phyloP scores from a whole-genome alignment of 768 basidiomycete genomes.

The Russula virescens region DNA sequence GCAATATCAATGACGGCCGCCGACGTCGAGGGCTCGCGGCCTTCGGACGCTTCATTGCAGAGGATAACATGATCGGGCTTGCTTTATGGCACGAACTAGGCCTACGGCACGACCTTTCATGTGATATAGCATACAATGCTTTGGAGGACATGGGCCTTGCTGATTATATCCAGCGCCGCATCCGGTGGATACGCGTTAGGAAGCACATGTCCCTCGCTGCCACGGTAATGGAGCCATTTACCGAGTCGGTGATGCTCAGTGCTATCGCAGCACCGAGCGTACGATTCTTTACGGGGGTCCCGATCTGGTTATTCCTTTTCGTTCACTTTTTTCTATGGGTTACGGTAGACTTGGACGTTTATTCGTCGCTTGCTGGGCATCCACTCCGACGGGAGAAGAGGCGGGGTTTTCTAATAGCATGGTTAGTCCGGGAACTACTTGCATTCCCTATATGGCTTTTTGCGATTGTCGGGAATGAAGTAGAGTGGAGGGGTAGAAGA shows the following conservation, averaged over 20 bases:
- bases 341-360: conserved; percentile 75
- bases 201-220: conserved; percentile 89
- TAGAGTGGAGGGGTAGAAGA: conserved; percentile 79
- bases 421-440: conserved; percentile 72
- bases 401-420: conserved; percentile 66
- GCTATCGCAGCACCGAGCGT: conserved; percentile 55
- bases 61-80: conserved; percentile 96
- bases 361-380: conserved; percentile 66
- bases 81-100: conserved; percentile 92
- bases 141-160: conserved; percentile 81
- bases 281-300: conserved; percentile 44
- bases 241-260: conserved; percentile 75
- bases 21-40: conserved; percentile 54
- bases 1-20: conserved; percentile 24
- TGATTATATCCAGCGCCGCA: conserved; percentile 84
- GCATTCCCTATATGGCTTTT: conserved; percentile 85
- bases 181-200: conserved; percentile 95
- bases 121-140: conserved; percentile 83
- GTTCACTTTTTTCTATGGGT: conserved; percentile 69
- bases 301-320: conserved; percentile 48
- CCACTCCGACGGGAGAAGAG: conserved; percentile 45
- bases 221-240: conserved; percentile 87
- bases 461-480: conserved; percentile 74
- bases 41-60: conserved; percentile 87
- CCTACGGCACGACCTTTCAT: conserved; percentile 82